Conservation (phyloP, 306 rosid genomes). For the Vachellia pachyceras region DNA sequence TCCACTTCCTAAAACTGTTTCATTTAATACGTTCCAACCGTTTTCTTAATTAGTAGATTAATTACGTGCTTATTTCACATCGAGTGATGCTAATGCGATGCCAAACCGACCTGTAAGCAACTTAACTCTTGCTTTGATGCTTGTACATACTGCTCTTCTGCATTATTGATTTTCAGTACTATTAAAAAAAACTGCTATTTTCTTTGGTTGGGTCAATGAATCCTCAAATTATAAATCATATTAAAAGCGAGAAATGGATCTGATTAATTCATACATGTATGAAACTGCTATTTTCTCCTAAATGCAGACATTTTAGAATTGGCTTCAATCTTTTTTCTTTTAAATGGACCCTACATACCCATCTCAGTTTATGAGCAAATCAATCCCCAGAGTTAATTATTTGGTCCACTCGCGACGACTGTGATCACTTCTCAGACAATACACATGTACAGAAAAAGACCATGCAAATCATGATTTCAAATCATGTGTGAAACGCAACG, state of each 20-base stretch:
- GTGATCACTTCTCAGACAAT: background rate
- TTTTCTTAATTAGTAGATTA: too few relatives aligned
- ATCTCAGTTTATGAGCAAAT: constrained; percentile 25
- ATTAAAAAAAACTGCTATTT: too few relatives aligned
- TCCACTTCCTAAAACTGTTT: too few relatives aligned
- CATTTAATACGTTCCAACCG: too few relatives aligned
- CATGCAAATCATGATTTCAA: background rate
- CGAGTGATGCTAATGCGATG: too few relatives aligned
- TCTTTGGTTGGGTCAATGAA: too few relatives aligned
- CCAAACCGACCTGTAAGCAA: too few relatives aligned
- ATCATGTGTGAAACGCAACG: background rate
- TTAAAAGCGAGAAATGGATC: background rate
- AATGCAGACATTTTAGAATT: constrained; percentile 13
- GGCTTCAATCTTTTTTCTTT: background rate
- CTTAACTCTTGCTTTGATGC: too few relatives aligned
- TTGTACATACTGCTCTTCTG: too few relatives aligned
- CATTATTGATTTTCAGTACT: too few relatives aligned
- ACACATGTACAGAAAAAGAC: constrained; percentile 7
- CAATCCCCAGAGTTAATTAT: constrained; percentile 45
- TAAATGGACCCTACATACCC: constrained; percentile 1
- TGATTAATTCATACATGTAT: background rate
- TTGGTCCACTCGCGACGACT: constrained; percentile 41
- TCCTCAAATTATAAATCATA: too few relatives aligned
- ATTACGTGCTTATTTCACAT: too few relatives aligned
- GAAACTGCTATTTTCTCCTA: constrained; percentile 13